Evolutionary conservation across 2,329 filamentous ascomycete genomes (phyloP).

Genomic region (Colletotrichum sp.): DNA sequence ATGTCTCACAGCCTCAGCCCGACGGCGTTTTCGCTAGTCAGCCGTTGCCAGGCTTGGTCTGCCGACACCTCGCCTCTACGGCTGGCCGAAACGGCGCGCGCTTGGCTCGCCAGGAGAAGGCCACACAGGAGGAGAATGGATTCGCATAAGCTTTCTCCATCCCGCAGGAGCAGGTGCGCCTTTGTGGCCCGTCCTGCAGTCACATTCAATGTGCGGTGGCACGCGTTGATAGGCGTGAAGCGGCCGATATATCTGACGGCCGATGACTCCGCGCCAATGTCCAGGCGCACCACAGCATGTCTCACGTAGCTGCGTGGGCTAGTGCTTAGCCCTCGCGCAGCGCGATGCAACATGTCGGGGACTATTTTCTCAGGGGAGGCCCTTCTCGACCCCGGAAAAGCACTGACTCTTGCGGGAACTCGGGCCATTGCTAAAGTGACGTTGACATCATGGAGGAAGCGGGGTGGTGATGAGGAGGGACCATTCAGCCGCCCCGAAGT

Average conservation of each 20-base stretch:
- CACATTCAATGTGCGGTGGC: not conserved
- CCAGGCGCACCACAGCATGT: not conserved
- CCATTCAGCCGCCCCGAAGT: not conserved
- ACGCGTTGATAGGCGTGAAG: not conserved
- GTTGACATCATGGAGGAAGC: not conserved
- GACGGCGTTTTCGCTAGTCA: not conserved
- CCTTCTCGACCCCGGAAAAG: not conserved
- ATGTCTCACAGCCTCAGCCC: not conserved
- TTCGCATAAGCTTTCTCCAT: not conserved
- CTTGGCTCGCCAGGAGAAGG: not conserved
- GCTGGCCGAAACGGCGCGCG: not conserved
- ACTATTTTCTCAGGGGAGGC: not conserved
- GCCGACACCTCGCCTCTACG: not conserved
- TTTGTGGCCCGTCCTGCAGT: not conserved
- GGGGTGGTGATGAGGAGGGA: not conserved
- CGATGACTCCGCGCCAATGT: not conserved
- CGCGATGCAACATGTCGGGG: not conserved
- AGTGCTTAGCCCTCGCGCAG: not conserved
- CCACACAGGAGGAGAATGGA: not conserved
- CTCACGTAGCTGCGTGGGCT: not conserved
- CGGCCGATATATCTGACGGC: not conserved
- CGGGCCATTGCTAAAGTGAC: not conserved
- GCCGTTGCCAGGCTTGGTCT: not conserved
- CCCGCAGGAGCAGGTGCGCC: not conserved
- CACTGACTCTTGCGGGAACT: not conserved